A percentile compares a stretch with the other conserved stretches of the same genome.
Conservation (phyloP, 208 protist species). For the Trypanosoma grayi region DNA sequence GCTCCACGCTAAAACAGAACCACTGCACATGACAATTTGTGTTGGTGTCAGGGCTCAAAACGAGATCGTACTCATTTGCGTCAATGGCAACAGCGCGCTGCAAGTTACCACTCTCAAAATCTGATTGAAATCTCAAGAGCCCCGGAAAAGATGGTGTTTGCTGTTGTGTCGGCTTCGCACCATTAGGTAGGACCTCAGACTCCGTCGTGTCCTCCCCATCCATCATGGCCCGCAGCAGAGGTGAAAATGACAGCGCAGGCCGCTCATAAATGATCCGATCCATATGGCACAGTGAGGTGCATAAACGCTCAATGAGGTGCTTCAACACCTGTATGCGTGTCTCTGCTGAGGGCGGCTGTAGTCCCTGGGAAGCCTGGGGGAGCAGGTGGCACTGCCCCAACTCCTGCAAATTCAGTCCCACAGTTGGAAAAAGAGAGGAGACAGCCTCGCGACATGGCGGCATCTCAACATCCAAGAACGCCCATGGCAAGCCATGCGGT, state of each 20-base stretch:
- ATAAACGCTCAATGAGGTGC: slow-evolving; percentile 61
- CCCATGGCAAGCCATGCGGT: slow-evolving; percentile 40
- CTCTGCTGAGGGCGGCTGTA: slow-evolving; percentile 36
- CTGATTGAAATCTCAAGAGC: slow-evolving; percentile 82
- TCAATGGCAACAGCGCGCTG: slow-evolving; percentile 84
- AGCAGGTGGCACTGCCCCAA: background rate
- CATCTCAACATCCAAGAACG: slow-evolving; percentile 37
- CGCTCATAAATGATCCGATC: slow-evolving; percentile 37
- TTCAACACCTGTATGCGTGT: slow-evolving; percentile 42
- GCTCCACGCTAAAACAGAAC: slow-evolving; percentile 93
- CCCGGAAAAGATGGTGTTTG: background rate
- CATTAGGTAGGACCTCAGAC: background rate
- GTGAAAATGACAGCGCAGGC: background rate
- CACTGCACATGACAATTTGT: slow-evolving; percentile 96
- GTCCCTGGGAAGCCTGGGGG: background rate
- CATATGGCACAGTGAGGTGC: slow-evolving; percentile 23
- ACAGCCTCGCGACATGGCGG: slow-evolving; percentile 15
- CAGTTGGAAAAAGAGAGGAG: background rate
- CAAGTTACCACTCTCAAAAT: slow-evolving; percentile 96
- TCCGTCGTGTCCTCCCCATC: background rate
- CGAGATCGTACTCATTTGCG: slow-evolving; percentile 93
- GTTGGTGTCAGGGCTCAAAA: slow-evolving; percentile 92
- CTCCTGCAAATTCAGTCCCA: background rate
- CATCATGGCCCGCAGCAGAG: slow-evolving; percentile 27
- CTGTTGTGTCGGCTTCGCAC: background rate